Evolutionary conservation across 2,329 filamentous ascomycete species (phyloP).

Genomic region (Penicillium sp.): DNA sequence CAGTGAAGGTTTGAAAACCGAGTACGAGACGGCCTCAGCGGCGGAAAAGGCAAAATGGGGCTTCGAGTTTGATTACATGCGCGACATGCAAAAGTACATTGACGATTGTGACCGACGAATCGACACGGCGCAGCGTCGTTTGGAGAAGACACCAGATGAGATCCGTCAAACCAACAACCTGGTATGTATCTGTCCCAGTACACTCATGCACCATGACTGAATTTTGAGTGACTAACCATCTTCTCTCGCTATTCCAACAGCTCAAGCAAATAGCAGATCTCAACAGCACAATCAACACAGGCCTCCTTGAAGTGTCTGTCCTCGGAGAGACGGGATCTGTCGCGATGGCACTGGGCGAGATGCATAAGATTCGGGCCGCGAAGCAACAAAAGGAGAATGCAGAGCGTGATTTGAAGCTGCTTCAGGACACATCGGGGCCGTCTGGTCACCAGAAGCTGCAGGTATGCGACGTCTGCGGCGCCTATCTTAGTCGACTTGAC

Average conservation of each 20-base stretch:
- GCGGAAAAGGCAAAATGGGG: slow-evolving; percentile 70
- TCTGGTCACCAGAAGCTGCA: slow-evolving; percentile 96
- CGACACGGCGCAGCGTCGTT: slow-evolving; percentile 75
- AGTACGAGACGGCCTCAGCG: slow-evolving; percentile 71
- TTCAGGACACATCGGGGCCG: slow-evolving; percentile 87
- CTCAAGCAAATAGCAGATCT: slow-evolving; percentile 83
- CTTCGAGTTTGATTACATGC: slow-evolving; percentile 95
- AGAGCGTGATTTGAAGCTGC: slow-evolving; percentile 80
- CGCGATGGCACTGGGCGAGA: slow-evolving; percentile 75
- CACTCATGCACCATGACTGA: too few species aligned
- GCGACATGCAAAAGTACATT: slow-evolving; percentile 93
- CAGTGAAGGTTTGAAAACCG: slow-evolving; percentile 77
- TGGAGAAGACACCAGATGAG: slow-evolving; percentile 98
- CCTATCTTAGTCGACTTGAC: slow-evolving; percentile 84
- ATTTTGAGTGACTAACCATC: too few species aligned
- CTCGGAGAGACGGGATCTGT: slow-evolving; percentile 78
- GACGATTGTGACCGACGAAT: slow-evolving; percentile 94
- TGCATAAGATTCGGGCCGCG: slow-evolving; percentile 75
- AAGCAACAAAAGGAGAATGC: slow-evolving; percentile 75
- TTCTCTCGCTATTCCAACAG: slow-evolving; percentile 25
- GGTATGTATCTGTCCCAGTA: slow-evolving; percentile 35
- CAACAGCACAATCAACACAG: slow-evolving; percentile 68
- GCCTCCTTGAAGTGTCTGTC: slow-evolving; percentile 77
- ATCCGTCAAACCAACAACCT: slow-evolving; percentile 90
- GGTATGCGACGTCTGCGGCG: slow-evolving; percentile 96